Conservation (phyloP, 495 filamentous ascomycete genomes). For the Opeltia flavorubescens region DNA sequence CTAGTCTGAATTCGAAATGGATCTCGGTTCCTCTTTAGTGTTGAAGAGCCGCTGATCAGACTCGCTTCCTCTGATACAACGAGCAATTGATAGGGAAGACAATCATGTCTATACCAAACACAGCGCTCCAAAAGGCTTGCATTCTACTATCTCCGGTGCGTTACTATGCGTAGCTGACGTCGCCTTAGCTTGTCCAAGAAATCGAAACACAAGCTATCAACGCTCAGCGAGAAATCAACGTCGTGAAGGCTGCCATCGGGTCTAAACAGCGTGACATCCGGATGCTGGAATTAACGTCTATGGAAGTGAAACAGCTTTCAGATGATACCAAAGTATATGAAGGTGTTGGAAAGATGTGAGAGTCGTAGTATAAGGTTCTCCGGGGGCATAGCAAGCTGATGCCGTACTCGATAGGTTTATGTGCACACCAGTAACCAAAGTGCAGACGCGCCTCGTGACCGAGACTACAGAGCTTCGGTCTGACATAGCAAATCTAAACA, state of each 20-base stretch:
- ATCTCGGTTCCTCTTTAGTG: no score
- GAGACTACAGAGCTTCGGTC: constrained; percentile 62
- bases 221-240: constrained; percentile 81
- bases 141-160: neutral
- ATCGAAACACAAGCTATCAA: constrained; percentile 78
- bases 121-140: constrained; percentile 83
- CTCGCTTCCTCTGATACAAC: neutral
- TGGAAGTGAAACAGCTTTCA: constrained; percentile 67
- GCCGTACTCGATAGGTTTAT: constrained; percentile 56
- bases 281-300: constrained; percentile 74
- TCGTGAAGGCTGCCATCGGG: constrained; percentile 74
- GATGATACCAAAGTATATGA: constrained; percentile 75
- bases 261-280: constrained; percentile 80
- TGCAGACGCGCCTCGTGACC: constrained; percentile 61
- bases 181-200: constrained; percentile 71
- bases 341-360: constrained; percentile 92
- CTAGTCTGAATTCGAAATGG: no score
- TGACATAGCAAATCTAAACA: constrained; percentile 66
- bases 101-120: constrained; percentile 85
- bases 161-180: neutral
- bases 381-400: no score
- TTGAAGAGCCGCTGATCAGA: no score
- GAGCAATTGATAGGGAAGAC: neutral
- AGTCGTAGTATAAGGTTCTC: constrained; percentile 5
- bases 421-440: constrained; percentile 49